Base-by-base conservation (phyloP, 2,329 filamentous ascomycete genomes). In the Cadophora sp. region DNA sequence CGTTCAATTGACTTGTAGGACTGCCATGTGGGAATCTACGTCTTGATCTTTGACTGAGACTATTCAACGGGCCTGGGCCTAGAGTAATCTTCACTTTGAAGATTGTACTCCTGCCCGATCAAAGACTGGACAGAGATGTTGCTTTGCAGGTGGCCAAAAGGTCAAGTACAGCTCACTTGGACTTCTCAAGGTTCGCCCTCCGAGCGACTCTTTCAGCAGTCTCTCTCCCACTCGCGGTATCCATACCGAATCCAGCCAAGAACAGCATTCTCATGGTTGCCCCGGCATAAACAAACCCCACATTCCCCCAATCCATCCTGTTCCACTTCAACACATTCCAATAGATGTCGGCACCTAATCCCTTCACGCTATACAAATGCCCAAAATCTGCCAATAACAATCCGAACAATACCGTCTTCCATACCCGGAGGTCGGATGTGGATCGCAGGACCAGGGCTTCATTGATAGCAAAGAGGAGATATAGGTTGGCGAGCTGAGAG, bases 401-500 rank as follows among this genome's bases (percentile, higher is more conserved):
- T 46, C 86, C 89, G 56, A 90, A 80, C 4, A 94, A 81, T 29
- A 94, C 83, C 0, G 86, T 83, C 72, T 82, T 84, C 92, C 92
- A 95, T 67, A 95, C 91, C 27, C 83, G 82, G 40, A 90, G 76
- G 80, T 94, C 89, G 61, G 82, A 81, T 7, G 92, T 92, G 19
- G 86, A 84, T 51, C 92, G 89, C 71, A 95, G 84, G 14, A 95
- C 89, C 27, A 93, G 80, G 1, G 91, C 91, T 80, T 96, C 92
- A 80, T 91, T 93, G 75, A 95, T 80, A 65, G 91, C 88, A 79
- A 94, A 92, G 67, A 92, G 86, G 48, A 94, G 79, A 80, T 94
- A 95, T 70, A 94, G 83, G 79, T 93, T 94, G 53, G 90, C 91
- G 37, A 95, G 85, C 80, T 95, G 92, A 22, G 89, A 88, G 74